Conservation (phyloP, 495 filamentous ascomycete species). For the Penicillium psychrofluorescens region DNA sequence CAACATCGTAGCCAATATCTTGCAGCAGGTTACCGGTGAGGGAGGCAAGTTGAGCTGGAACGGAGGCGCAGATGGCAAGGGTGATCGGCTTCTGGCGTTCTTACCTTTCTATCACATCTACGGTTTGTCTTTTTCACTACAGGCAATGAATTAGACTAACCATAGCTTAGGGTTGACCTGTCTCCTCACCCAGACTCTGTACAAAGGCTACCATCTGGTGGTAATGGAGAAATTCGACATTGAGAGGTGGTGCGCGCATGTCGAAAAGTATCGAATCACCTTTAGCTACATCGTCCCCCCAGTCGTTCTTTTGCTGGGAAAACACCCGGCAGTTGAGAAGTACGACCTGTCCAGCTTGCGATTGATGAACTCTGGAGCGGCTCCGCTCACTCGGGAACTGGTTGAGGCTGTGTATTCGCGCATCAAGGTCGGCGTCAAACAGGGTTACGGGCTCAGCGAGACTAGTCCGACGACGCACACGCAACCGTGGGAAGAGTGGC, state of each 20-base stretch:
- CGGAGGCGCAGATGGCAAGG: conserved; percentile 52
- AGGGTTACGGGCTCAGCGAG: conserved; percentile 86
- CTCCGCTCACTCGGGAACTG: conserved; percentile 77
- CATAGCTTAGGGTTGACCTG: conserved; percentile 65
- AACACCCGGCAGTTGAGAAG: conserved; percentile 66
- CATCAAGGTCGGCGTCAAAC: conserved; percentile 67
- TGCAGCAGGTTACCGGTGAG: conserved; percentile 53
- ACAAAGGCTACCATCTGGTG: conserved; percentile 58
- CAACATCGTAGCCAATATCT: conserved; percentile 71
- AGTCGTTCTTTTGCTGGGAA: conserved; percentile 71
- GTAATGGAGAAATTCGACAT: conserved; percentile 85
- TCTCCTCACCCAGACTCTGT: conserved; percentile 56
- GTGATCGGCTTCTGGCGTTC: conserved; percentile 70
- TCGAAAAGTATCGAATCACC: conserved; percentile 70
- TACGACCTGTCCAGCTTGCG: conserved; percentile 75
- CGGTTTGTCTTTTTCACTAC: conserved; percentile 43
- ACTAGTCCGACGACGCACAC: conserved; percentile 52
- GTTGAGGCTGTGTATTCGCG: conserved; percentile 71
- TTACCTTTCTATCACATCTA: conserved; percentile 97
- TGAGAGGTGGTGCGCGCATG: conserved; percentile 62
- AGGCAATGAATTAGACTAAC: conserved; percentile 54
- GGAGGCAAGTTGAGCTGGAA: conserved; percentile 50
- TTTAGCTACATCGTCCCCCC: conserved; percentile 83
- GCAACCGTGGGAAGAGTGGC: conserved; percentile 73
- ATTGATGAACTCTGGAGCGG: conserved; percentile 86